Evolutionary conservation across 2,329 filamentous ascomycete species (phyloP).

Genomic region (Alternaria hordeiaustralica): DNA sequence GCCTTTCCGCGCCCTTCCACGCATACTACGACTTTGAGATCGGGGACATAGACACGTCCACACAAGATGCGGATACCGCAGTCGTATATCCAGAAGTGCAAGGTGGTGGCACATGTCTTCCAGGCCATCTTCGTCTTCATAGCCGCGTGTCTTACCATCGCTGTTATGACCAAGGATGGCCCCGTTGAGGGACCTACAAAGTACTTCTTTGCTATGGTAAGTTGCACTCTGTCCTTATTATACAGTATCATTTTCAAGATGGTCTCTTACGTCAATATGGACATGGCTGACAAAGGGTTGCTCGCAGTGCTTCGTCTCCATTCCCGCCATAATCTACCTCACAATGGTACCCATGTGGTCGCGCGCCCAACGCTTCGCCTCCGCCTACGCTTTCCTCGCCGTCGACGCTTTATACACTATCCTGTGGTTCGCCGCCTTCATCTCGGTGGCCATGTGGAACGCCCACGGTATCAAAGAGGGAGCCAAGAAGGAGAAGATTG

Average conservation of each 20-base stretch:
- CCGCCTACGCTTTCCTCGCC: conserved; percentile 65
- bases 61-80: conserved; percentile 53
- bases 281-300: conserved; percentile 20
- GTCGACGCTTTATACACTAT: conserved; percentile 61
- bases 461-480: conserved; percentile 60
- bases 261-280: background rate
- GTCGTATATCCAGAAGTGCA: conserved; percentile 60
- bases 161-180: conserved; percentile 63
- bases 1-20: background rate
- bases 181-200: conserved; percentile 61
- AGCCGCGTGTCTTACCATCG: conserved; percentile 63
- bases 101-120: conserved; percentile 61
- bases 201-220: conserved; percentile 65
- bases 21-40: background rate
- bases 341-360: conserved; percentile 67
- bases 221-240: conserved; percentile 19
- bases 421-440: conserved; percentile 66
- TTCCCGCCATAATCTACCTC: conserved; percentile 66
- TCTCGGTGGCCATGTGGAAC: conserved; percentile 64
- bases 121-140: conserved; percentile 65
- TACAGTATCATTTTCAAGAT: background rate
- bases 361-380: conserved; percentile 63
- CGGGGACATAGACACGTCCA: background rate
- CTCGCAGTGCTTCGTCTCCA: conserved; percentile 63
- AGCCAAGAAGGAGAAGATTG: conserved; percentile 49